Evolutionary conservation across 192 early-diverging fungal genomes (phyloP), one percentile per base, ranked within the genome.

Genomic region (Entomortierella beljakovae): DNA sequence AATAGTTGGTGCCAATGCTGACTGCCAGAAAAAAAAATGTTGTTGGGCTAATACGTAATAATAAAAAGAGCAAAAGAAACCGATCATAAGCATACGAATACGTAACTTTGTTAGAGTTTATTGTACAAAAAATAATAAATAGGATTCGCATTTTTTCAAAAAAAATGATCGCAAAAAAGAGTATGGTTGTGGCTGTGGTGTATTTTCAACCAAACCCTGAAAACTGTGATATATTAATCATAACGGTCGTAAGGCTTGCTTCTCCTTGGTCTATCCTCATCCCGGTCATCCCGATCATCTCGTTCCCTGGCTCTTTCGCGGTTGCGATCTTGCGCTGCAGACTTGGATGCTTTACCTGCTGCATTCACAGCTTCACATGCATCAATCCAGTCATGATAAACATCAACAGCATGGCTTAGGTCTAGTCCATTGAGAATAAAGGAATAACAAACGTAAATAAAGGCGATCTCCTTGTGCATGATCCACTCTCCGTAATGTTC

Each of bases 341-440:
- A 31, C 68, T 70, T 69, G 22, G 67, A 66, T 18, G 75, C 75
- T 32, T 79, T 79, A n/a, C 67, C 67, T 1, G 75, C 64, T 6
- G 75, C 61, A 28, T 79, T 79, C 11, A 79, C 75, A 42, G 88
- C 84, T 66, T 96, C 93, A 68, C 93, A 94, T 1, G 95, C 93
- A 80, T 98, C 97, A 33, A 98, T 90, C 96, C 96, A 98, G 58
- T 92, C 94, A 43, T 89, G 89, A 61, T 98, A 98, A 7, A 98
- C 94, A 79, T 98, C 97, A 20, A 96, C 89, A 6, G 95, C 87
- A 58, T 94, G 93, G 63, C 89, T 89, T 10, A 98, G 81, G 46
- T 85, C 90, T 91, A 74, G 37, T 11, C 16, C 29, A 56, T 57
- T 20, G 32, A 57, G 6, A 31, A 6, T 2, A 3, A 26, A 42